phyloP scores from a whole-genome alignment of 2,329 filamentous ascomycete genomes.

The Aspergillus thermomutatus region DNA sequence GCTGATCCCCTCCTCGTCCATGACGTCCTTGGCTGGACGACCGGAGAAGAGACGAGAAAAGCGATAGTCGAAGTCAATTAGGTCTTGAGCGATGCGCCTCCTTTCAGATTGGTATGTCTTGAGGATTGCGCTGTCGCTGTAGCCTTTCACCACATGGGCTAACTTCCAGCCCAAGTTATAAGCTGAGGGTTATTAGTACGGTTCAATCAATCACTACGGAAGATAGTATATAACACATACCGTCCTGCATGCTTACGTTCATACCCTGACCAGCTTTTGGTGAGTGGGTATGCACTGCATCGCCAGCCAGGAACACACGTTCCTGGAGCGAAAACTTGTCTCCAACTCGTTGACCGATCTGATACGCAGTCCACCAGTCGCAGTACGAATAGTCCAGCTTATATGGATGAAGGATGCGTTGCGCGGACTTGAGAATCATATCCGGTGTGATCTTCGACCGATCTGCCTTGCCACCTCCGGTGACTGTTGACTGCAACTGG shows the following conservation, averaged over 20 bases:
- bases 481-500: slow-evolving; percentile 52
- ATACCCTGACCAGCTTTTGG: slow-evolving; percentile 56
- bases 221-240: slow-evolving; percentile 9
- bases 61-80: slow-evolving; percentile 62
- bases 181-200: slow-evolving; percentile 20
- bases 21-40: slow-evolving; percentile 56
- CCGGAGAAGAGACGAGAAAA: slow-evolving; percentile 57
- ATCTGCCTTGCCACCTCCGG: slow-evolving; percentile 50
- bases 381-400: slow-evolving; percentile 62
- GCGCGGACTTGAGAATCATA: slow-evolving; percentile 60
- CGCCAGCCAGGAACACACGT: slow-evolving; percentile 67
- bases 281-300: slow-evolving; percentile 56
- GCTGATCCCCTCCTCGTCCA: slow-evolving; percentile 59
- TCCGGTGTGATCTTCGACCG: slow-evolving; percentile 62
- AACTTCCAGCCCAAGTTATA: slow-evolving; percentile 60
- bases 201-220: not conserved
- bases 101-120: slow-evolving; percentile 55
- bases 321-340: slow-evolving; percentile 54
- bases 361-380: slow-evolving; percentile 67
- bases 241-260: slow-evolving; percentile 70
- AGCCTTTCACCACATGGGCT: slow-evolving; percentile 46
- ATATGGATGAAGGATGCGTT: slow-evolving; percentile 65
- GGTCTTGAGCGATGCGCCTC: slow-evolving; percentile 58
- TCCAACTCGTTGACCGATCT: slow-evolving; percentile 65
- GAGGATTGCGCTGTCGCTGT: slow-evolving; percentile 41